Conservation (phyloP, 1,284 basidiomycete species). For the Trametes hirsuta region DNA sequence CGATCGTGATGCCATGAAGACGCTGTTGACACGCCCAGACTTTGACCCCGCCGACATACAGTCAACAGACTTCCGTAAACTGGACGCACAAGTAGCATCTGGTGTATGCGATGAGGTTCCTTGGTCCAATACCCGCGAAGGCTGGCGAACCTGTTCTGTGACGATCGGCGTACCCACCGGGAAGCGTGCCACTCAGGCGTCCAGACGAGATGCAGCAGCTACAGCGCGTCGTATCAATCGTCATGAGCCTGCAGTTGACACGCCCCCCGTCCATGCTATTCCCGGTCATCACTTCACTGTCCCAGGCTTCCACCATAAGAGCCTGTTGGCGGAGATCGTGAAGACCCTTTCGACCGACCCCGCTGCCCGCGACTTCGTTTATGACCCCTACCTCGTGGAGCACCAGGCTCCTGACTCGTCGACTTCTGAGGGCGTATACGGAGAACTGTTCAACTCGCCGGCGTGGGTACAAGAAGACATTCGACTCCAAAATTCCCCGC, state of each 20-base stretch:
- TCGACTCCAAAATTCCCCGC: conserved; percentile 12
- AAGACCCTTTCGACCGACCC: conserved; percentile 8
- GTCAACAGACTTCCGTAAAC: conserved; percentile 1
- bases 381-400: conserved; percentile 11
- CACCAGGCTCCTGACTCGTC: not conserved
- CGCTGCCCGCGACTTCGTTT: conserved; percentile 11
- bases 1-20: conserved; percentile 16
- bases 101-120: not conserved
- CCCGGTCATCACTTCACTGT: conserved; percentile 7
- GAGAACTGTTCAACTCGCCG: conserved; percentile 24
- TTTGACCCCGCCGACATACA: conserved; percentile 6
- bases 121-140: conserved; percentile 3
- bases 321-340: conserved; percentile 5
- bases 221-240: not conserved
- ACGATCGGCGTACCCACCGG: conserved; percentile 28
- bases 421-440: conserved; percentile 17
- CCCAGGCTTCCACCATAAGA: conserved; percentile 6
- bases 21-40: conserved; percentile 1
- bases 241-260: not conserved
- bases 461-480: conserved; percentile 21
- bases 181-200: conserved; percentile 17
- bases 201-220: conserved; percentile 1
- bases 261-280: not conserved
- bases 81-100: conserved; percentile 3
- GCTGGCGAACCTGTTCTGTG: conserved; percentile 15